Evolutionary conservation across 2,329 filamentous ascomycete species (phyloP).

Genomic region (Xylaria multiplex): DNA sequence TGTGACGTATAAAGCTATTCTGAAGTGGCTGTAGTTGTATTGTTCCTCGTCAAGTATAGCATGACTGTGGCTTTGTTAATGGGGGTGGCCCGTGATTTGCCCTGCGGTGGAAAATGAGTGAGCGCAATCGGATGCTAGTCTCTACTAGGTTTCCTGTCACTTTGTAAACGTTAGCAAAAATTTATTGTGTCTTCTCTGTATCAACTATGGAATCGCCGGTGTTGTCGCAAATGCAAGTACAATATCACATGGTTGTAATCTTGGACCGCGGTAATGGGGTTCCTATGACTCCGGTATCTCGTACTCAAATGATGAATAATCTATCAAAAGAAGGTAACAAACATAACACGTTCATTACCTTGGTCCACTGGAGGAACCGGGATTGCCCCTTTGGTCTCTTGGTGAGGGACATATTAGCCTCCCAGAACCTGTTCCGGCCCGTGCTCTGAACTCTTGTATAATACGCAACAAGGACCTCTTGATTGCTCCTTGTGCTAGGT

Average conservation of each 20-base stretch:
- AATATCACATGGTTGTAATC: not conserved
- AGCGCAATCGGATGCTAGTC: not conserved
- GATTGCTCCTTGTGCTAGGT: not conserved
- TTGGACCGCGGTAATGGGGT: not conserved
- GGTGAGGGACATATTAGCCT: not conserved
- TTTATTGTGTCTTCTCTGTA: conserved; percentile 7
- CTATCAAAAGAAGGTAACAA: too few species aligned
- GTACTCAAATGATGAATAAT: not conserved
- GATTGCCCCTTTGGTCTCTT: not conserved
- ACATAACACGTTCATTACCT: not conserved
- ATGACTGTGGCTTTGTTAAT: conserved; percentile 12
- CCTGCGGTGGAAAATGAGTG: not conserved
- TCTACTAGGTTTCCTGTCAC: not conserved
- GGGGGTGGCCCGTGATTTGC: not conserved
- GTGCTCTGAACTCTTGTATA: not conserved
- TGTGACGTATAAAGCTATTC: not conserved
- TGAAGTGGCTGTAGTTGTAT: conserved; percentile 1
- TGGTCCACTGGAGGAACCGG: not conserved
- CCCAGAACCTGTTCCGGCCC: not conserved
- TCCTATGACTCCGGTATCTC: not conserved
- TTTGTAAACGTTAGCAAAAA: conserved; percentile 16
- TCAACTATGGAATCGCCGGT: not conserved
- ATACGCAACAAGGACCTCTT: not conserved
- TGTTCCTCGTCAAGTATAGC: not conserved
- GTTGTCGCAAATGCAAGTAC: not conserved